A percentile compares a stretch with the other conserved stretches of the same genome.
Evolutionary conservation across 2,329 filamentous ascomycete species (phyloP).

Genomic region (Pseudocercospora eumusae): DNA sequence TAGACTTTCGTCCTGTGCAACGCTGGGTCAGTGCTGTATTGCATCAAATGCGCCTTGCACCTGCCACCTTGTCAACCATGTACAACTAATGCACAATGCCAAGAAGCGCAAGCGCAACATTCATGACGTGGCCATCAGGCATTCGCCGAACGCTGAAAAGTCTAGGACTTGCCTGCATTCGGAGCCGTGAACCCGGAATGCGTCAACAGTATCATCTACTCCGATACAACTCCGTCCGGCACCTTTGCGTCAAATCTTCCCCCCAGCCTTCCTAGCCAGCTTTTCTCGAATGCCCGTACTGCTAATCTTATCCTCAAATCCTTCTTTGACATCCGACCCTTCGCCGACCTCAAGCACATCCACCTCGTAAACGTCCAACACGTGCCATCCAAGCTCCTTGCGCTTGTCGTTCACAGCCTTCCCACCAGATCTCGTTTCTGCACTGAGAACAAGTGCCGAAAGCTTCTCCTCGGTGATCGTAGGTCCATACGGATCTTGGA

Average conservation of each 20-base stretch:
- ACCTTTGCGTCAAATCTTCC: slow-evolving; percentile 4
- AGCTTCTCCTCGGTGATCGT: slow-evolving; percentile 81
- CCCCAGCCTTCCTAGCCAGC: slow-evolving; percentile 29
- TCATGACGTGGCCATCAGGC: slow-evolving; percentile 4
- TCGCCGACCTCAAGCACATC: slow-evolving; percentile 74
- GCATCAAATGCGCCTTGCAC: neutral
- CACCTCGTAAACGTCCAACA: slow-evolving; percentile 81
- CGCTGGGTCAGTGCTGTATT: too few relatives aligned
- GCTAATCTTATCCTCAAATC: slow-evolving; percentile 83
- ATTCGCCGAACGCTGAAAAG: neutral
- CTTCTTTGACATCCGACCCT: slow-evolving; percentile 50
- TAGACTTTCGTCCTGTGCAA: neutral
- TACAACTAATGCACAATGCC: neutral
- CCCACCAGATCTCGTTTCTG: slow-evolving; percentile 82
- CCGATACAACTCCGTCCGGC: neutral
- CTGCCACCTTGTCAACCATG: neutral
- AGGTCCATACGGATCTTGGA: slow-evolving; percentile 86
- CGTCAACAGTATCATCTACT: too few relatives aligned
- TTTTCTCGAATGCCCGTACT: slow-evolving; percentile 72
- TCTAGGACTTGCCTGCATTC: neutral
- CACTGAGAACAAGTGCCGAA: slow-evolving; percentile 79
- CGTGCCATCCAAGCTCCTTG: slow-evolving; percentile 70
- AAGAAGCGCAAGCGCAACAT: neutral
- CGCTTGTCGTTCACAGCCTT: slow-evolving; percentile 83
- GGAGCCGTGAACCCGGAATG: neutral